Conservation (phyloP, 306 rosid species). For the Arachis hypogaea region DNA sequence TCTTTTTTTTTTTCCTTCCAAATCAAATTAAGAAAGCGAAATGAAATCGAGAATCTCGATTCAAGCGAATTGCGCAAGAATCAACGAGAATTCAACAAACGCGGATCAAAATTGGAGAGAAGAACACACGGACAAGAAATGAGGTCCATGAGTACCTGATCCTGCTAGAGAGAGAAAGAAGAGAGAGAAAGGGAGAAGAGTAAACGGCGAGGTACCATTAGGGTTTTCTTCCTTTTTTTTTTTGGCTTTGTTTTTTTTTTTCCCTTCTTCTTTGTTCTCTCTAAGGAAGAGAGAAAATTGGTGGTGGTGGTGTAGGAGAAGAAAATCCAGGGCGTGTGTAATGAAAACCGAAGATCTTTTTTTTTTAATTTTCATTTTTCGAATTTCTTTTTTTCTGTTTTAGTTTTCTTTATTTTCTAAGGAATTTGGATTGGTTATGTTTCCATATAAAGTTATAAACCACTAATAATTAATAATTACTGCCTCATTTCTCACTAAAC, state of each 20-base stretch:
- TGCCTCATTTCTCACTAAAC: neutral
- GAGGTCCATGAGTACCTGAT: slow-evolving; percentile 60
- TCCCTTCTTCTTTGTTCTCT: neutral
- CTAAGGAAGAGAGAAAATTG: slow-evolving; percentile 28
- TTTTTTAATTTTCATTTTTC: slow-evolving; percentile 8
- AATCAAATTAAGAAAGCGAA: slow-evolving; percentile 32
- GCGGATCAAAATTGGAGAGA: slow-evolving; percentile 28
- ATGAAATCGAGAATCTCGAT: slow-evolving; percentile 40
- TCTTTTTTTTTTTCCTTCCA: neutral
- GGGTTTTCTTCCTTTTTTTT: slow-evolving; percentile 55
- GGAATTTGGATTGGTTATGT: neutral
- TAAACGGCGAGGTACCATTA: slow-evolving; percentile 49
- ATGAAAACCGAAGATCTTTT: slow-evolving; percentile 37
- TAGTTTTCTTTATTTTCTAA: neutral
- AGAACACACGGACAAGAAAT: slow-evolving; percentile 21
- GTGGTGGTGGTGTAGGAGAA: slow-evolving; percentile 38
- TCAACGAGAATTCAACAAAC: slow-evolving; percentile 29
- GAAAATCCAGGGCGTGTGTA: slow-evolving; percentile 45
- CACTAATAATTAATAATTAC: neutral
- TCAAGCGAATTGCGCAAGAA: slow-evolving; percentile 37
- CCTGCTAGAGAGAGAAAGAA: slow-evolving; percentile 38
- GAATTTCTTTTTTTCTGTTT: neutral
- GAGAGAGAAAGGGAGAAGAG: slow-evolving; percentile 13
- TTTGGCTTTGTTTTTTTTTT: neutral
- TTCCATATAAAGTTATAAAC: neutral